Evolutionary conservation across 116 monocot species (phyloP), one percentile per base, ranked within the genome.

Genomic region (Cymodocea nodosa): DNA sequence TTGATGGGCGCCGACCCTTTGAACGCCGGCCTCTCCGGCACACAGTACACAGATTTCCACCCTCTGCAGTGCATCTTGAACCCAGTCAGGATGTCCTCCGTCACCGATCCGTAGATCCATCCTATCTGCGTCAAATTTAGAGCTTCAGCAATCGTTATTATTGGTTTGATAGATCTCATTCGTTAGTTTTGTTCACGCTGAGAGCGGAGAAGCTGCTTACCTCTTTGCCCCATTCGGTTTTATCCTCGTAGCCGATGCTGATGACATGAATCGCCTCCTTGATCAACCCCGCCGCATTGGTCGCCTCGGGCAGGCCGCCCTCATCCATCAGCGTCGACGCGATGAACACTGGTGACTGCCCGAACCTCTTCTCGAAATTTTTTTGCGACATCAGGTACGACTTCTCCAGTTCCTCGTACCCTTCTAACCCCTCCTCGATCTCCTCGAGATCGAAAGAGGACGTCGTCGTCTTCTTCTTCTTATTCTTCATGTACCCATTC

Each of bases 61-160:
- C 92, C 92, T 56, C 92, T 72, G 77, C 92, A 92, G 70, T 87
- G 92, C 92, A 92, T 92, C 82, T 92, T 92, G 81, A 92, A 92
- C 11, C 92, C 92, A 16, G 87, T 92, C 51, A 92, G 19, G 44
- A 44, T 44, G 44, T 44, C 44, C 44, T 44, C 44, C 44, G 44
- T 30, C 30, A 30, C 30, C 30, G 30, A 30, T 30, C 30, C 30
- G 30, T 30, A 30, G 30, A 30, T 30, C 92, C 92, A 92, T 25
- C 92, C 92, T 66, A 92, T 92, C 92, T 92, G 82, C 36, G 22
- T 36, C 1, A 36, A 0, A 18, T 50, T 13, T 7, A 16, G 9
- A 44, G 44, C 44, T 44, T 6, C 44, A 6, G 44, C 11, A 11
- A 4, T 8, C 44, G 11, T 8, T 8, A 6, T 8, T 4, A 4